Conservation (phyloP, 2,329 filamentous ascomycete species). For the Phyllosticta capitalensis region DNA sequence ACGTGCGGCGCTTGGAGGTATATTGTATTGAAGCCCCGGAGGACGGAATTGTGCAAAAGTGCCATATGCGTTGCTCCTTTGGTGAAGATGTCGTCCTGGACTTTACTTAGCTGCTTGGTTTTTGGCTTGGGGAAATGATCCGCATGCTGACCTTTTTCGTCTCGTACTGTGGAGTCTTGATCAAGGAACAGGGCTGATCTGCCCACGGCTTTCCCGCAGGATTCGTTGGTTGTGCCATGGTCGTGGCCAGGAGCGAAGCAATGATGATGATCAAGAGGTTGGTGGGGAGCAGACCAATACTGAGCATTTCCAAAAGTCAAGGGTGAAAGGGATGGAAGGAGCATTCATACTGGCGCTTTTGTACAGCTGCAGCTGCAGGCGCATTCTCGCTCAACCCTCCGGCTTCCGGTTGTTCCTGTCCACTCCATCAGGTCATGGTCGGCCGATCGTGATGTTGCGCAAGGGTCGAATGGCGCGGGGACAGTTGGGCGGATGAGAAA, state of each 20-base stretch:
- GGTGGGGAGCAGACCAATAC: not conserved
- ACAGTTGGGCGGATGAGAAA: slow-evolving; percentile 8
- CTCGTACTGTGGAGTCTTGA: slow-evolving; percentile 22
- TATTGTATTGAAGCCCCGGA: slow-evolving; percentile 33
- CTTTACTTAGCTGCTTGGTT: not conserved
- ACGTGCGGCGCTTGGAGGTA: slow-evolving; percentile 29
- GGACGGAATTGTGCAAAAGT: slow-evolving; percentile 31
- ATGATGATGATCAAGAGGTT: not conserved
- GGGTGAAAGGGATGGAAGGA: not conserved
- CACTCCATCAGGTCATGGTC: slow-evolving; percentile 4
- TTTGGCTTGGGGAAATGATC: not conserved
- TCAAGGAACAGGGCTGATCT: slow-evolving; percentile 20
- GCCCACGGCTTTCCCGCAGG: slow-evolving; percentile 19
- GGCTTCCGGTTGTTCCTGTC: not conserved
- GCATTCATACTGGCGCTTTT: not conserved
- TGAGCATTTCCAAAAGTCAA: slow-evolving; percentile 1
- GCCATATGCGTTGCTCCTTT: slow-evolving; percentile 29
- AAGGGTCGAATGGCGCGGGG: slow-evolving; percentile 3
- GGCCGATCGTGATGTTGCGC: not conserved
- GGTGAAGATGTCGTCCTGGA: slow-evolving; percentile 24
- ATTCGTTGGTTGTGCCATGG: slow-evolving; percentile 1
- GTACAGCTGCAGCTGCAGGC: not conserved
- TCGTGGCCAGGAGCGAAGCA: slow-evolving; percentile 2
- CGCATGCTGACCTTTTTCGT: slow-evolving; percentile 20
- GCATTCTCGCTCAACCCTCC: slow-evolving; percentile 1